These are phyloP conservation scores for Lagerstroemia speciosa DNA, from an alignment of 345 rosid genomes.

Conservation along the genomic window DNA sequence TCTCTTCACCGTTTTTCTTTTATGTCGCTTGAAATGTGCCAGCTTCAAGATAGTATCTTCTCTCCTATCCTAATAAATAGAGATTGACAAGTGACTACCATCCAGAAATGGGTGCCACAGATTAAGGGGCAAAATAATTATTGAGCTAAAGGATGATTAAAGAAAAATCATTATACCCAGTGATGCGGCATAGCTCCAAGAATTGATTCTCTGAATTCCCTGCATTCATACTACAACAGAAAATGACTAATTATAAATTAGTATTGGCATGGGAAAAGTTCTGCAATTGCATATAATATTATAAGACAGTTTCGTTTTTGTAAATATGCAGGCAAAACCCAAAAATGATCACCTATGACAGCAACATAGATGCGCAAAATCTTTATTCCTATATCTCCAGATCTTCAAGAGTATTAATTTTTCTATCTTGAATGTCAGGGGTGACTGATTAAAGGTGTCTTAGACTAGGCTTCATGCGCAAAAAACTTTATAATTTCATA, in stretches of 20 bases:
- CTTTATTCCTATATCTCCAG: no score
- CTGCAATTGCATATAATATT: not conserved
- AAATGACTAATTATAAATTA: conserved; percentile 8
- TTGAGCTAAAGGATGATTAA: conserved; percentile 3
- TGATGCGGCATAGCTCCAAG: conserved; percentile 93
- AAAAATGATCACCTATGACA: no score
- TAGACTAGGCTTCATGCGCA: not conserved
- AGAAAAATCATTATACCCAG: conserved; percentile 49
- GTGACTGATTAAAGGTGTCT: no score
- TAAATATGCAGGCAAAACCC: not conserved
- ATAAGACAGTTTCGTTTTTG: not conserved
- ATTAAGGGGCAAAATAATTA: conserved; percentile 1
- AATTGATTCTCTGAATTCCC: conserved; percentile 94
- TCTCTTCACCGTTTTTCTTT: conserved; percentile 76
- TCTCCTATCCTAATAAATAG: conserved; percentile 77
- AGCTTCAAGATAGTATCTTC: conserved; percentile 81
- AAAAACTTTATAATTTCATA: not conserved
- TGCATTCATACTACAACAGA: conserved; percentile 73
- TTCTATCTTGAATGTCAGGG: no score
- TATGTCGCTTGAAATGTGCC: conserved; percentile 81
- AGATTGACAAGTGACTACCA: conserved; percentile 6
- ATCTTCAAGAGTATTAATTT: no score
- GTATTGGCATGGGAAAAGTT: conserved; percentile 17
- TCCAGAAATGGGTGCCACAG: not conserved
- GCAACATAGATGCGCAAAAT: no score